Evolutionary conservation across 140 eudicot genomes (phyloP), one percentile per base, ranked within the genome.

Genomic region (Stevia rebaudiana): DNA sequence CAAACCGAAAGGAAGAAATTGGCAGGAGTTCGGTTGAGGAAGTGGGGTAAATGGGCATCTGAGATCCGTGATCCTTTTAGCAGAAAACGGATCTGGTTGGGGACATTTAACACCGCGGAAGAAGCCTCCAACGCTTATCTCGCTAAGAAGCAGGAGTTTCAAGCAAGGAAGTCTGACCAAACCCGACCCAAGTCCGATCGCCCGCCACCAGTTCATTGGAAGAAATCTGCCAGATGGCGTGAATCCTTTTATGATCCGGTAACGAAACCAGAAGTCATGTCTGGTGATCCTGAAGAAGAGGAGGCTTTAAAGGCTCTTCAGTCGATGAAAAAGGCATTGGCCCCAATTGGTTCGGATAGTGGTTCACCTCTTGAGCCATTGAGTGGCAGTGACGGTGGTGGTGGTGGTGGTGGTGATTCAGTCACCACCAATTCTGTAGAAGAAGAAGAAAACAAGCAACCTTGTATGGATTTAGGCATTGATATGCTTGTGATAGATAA

Each of bases 51-150:
- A 51, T 87, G 78, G 76, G 79, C 79, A 0, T 79, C 95, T 0
- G 88, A 84, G 78, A 80, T 84, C 70, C 83, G 89, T 11, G 86
- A 87, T 60, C 95, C 92, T 5, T 67, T 74, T 42, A 71, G 13
- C 40, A 44, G 65, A 23, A 78, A 76, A 30, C 57, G 88, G 35
- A 60, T 87, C 48, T 87, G 95, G 95, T 67, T 87, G 51, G 95
- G 95, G 10, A 87, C 92, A 18, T 87, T 48, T 65, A 41, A 53
- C 39, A 87, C 95, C 15, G 83, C 88, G 13, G 85, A 81, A 52
- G 95, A 84, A 52, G 95, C 95, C 13, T 48, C 83, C 6, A 25
- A 40, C 11, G 94, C 79, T 19, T 83, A 81, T 41, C 33, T 51
- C 11, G 54, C 70, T 3, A 78, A 78, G 79, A 84, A 81, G 31